Evolutionary conservation across 192 early-diverging fungal genomes (phyloP).

Genomic region (Coemansia sp.): DNA sequence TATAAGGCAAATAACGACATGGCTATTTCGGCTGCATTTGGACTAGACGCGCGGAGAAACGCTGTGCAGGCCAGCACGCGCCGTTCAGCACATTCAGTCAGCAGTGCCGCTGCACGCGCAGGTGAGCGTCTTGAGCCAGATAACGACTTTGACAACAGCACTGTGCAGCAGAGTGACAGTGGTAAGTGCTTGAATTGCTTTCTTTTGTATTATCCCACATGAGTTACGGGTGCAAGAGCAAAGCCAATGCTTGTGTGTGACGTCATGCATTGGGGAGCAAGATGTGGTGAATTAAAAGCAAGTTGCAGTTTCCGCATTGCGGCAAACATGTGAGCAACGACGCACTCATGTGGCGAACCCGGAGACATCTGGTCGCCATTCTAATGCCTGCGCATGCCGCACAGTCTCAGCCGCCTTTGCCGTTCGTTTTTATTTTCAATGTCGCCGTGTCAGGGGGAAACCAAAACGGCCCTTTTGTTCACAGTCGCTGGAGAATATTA

Average conservation of each 20-base stretch:
- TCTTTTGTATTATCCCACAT: not conserved
- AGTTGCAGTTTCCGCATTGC: not conserved
- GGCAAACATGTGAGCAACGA: not conserved
- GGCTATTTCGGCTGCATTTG: slow-evolving; percentile 39
- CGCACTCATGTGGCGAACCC: not conserved
- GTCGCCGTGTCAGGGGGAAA: not conserved
- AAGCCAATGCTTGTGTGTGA: not conserved
- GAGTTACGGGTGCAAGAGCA: not conserved
- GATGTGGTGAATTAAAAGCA: no score
- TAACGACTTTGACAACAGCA: not conserved
- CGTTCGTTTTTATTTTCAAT: not conserved
- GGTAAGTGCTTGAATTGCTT: not conserved
- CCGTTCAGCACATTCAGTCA: not conserved
- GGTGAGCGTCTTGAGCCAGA: not conserved
- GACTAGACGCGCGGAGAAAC: slow-evolving; percentile 15
- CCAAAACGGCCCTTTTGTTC: not conserved
- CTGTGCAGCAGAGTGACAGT: not conserved
- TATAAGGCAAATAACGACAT: slow-evolving; percentile 5
- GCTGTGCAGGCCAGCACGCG: not conserved
- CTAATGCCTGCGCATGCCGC: not conserved
- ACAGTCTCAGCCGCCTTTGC: not conserved
- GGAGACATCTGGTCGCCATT: not conserved
- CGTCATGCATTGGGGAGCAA: not conserved
- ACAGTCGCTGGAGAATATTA: not conserved
- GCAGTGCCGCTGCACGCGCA: not conserved